phyloP scores from a whole-genome alignment of 257 asterid genomes.

The Datura wrightii region DNA sequence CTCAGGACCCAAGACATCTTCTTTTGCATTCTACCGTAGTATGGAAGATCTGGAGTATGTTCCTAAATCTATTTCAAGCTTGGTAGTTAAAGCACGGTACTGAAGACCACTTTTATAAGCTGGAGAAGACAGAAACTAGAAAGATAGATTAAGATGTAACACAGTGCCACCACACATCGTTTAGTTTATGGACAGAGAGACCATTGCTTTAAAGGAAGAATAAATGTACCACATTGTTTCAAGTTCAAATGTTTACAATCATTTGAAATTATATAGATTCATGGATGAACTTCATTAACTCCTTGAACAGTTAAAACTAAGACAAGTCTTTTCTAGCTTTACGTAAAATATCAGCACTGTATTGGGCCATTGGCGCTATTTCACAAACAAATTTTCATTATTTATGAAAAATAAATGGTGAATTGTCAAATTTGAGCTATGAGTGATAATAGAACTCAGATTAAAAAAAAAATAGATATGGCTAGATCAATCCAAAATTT shows the following conservation, averaged over 20 bases:
- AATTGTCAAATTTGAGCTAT: neutral
- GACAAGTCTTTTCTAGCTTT: neutral
- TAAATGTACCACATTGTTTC: neutral
- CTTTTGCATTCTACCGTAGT: neutral
- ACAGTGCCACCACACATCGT: neutral
- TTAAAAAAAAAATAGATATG: neutral
- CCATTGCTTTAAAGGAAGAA: neutral
- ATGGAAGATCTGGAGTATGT: neutral
- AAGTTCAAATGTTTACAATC: constrained; percentile 2
- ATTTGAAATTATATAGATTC: neutral
- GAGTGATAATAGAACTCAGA: neutral
- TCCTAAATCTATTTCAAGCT: neutral
- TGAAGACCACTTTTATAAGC: neutral
- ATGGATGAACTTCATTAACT: constrained; percentile 20
- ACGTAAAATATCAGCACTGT: neutral
- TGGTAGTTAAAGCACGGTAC: neutral
- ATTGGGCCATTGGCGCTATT: neutral
- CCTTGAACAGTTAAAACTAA: neutral
- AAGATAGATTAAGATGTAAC: neutral
- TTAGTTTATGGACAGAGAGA: neutral
- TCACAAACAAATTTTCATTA: neutral
- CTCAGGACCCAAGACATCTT: constrained; percentile 24
- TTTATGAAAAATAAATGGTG: neutral
- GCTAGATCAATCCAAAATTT: neutral
- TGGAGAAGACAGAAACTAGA: constrained; percentile 18